These are phyloP conservation scores for Stenocarpella maydis DNA, from an alignment of 2,329 filamentous ascomycete genomes.

Conservation along the genomic window DNA sequence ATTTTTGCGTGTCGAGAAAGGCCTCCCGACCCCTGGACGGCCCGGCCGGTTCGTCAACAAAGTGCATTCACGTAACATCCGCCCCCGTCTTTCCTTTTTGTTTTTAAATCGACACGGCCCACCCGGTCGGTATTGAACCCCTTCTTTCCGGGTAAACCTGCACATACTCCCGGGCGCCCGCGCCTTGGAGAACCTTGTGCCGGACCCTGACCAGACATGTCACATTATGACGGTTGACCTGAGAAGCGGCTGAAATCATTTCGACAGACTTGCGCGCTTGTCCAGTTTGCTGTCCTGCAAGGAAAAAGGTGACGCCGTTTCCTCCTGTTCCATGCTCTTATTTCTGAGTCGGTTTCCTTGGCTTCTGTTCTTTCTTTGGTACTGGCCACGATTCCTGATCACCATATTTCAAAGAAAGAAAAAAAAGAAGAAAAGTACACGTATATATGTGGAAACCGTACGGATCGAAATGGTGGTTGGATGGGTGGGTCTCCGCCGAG, in stretches of 20 bases:
- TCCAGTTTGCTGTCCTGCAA: neutral
- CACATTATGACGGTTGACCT: neutral
- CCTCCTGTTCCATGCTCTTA: neutral
- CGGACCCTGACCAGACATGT: neutral
- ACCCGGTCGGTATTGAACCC: conserved; percentile 8
- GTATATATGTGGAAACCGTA: neutral
- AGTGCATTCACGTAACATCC: conserved; percentile 7
- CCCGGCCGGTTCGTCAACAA: neutral
- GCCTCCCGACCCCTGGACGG: neutral
- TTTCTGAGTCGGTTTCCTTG: no score
- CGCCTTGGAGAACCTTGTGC: neutral
- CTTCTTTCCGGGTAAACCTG: conserved; percentile 1
- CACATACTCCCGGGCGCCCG: neutral
- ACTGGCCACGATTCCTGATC: neutral
- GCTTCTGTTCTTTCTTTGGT: neutral
- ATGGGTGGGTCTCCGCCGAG: neutral
- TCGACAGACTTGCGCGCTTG: neutral
- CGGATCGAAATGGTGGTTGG: neutral
- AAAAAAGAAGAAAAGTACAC: no score
- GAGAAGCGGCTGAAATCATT: neutral
- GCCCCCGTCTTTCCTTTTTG: neutral
- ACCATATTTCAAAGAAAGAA: neutral
- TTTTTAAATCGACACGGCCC: neutral
- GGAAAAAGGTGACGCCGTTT: neutral
- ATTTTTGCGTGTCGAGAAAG: neutral